These are phyloP conservation scores for Sclerotinia trifoliorum DNA, from an alignment of 2,329 filamentous ascomycete species.

Conservation along the genomic window DNA sequence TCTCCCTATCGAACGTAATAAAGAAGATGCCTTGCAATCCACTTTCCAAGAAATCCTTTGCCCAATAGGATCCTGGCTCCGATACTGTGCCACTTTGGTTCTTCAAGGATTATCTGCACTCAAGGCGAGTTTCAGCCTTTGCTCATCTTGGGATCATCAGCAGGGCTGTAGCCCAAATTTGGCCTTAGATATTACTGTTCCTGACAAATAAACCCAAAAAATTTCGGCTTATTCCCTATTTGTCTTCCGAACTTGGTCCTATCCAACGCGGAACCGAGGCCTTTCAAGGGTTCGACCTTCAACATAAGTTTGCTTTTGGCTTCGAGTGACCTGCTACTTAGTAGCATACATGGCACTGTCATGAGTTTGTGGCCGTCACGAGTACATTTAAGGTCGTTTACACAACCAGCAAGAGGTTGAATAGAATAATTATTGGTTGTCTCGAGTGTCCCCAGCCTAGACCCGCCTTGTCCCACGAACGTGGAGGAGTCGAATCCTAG, in stretches of 20 bases:
- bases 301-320: background rate
- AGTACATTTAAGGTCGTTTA: background rate
- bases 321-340: background rate
- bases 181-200: background rate
- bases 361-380: background rate
- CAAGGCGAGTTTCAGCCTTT: constrained; percentile 11
- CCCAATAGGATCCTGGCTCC: background rate
- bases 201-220: background rate
- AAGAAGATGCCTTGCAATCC: background rate
- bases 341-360: background rate
- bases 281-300: background rate
- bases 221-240: constrained; percentile 19
- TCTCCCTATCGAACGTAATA: background rate
- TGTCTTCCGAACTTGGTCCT: background rate
- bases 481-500: background rate
- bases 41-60: background rate
- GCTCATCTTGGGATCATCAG: constrained; percentile 1
- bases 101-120: constrained; percentile 12
- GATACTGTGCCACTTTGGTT: constrained; percentile 2
- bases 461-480: background rate
- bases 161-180: background rate
- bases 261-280: background rate
- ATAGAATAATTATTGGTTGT: background rate
- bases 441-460: background rate
- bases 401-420: background rate